phyloP scores from a whole-genome alignment of 495 filamentous ascomycete genomes.

The Cercophora samala region DNA sequence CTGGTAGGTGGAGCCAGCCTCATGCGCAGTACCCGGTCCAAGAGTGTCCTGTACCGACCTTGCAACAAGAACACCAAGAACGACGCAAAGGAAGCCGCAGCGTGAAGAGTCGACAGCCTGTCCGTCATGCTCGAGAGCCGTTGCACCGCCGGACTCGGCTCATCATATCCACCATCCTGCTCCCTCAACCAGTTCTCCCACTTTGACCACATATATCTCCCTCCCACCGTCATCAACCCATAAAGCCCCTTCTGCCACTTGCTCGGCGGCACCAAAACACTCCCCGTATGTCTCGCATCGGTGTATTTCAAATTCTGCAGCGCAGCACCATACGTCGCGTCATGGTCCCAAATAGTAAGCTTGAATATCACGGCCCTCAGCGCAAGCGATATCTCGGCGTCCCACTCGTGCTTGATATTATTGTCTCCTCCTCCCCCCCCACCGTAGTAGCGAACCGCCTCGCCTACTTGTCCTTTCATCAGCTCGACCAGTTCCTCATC shows the following conservation, averaged over 20 bases:
- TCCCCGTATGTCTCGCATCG: constrained; percentile 68
- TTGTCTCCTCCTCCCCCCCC: constrained; percentile 40
- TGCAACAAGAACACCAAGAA: constrained; percentile 89
- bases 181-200: constrained; percentile 85
- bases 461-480: constrained; percentile 80
- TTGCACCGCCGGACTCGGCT: constrained; percentile 49
- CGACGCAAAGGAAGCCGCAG: constrained; percentile 72
- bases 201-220: constrained; percentile 82
- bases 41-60: constrained; percentile 83
- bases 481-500: constrained; percentile 90
- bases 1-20: constrained; percentile 77
- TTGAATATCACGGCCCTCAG: constrained; percentile 86
- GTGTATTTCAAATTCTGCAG: constrained; percentile 87
- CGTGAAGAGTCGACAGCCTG: constrained; percentile 65
- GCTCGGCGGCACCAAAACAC: constrained; percentile 58
- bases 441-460: constrained; percentile 84
- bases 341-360: constrained; percentile 91
- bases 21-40: constrained; percentile 82
- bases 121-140: constrained; percentile 66
- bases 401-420: constrained; percentile 68
- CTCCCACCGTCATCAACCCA: constrained; percentile 79
- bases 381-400: constrained; percentile 73
- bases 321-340: constrained; percentile 90
- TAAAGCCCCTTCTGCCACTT: constrained; percentile 81
- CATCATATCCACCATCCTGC: constrained; percentile 67